phyloP scores from a whole-genome alignment of 129 eudicot genomes.

The Tagetes erecta region DNA sequence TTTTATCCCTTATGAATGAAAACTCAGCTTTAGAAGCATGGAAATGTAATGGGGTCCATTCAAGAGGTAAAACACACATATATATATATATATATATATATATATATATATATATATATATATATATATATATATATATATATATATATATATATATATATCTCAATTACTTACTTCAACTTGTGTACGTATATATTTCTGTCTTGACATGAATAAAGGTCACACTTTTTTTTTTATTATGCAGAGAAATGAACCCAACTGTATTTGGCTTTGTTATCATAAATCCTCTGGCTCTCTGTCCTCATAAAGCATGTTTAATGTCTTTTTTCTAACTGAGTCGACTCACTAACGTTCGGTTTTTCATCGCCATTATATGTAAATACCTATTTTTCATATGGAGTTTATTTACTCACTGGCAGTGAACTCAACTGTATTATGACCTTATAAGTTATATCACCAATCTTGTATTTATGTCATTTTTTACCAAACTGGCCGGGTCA shows the following conservation, averaged over 20 bases:
- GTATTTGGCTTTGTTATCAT: constrained; percentile 31
- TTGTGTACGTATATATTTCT: constrained; percentile 28
- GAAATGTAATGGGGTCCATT: constrained; percentile 39
- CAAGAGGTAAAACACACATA: constrained; percentile 30
- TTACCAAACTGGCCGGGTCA: neutral
- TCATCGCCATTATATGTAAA: neutral
- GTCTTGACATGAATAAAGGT: constrained; percentile 41
- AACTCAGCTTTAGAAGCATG: constrained; percentile 33
- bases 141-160: too few species aligned
- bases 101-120: too few species aligned
- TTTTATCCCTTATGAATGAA: constrained; percentile 29
- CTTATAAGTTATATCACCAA: neutral
- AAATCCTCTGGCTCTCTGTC: constrained; percentile 24
- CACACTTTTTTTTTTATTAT: constrained; percentile 27
- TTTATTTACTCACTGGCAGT: constrained; percentile 14
- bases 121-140: too few species aligned
- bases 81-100: too few species aligned
- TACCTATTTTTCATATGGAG: constrained; percentile 16
- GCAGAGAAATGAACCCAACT: constrained; percentile 30
- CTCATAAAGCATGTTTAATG: constrained; percentile 27
- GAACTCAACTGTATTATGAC: neutral
- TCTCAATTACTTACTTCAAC: too few species aligned
- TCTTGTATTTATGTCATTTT: neutral
- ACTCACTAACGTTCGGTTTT: constrained; percentile 9
- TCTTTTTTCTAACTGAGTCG: constrained; percentile 10